Evolutionary conservation across 2,329 filamentous ascomycete species (phyloP), one percentile per base, ranked within the genome.

Genomic region (Hypoxylon sp.): DNA sequence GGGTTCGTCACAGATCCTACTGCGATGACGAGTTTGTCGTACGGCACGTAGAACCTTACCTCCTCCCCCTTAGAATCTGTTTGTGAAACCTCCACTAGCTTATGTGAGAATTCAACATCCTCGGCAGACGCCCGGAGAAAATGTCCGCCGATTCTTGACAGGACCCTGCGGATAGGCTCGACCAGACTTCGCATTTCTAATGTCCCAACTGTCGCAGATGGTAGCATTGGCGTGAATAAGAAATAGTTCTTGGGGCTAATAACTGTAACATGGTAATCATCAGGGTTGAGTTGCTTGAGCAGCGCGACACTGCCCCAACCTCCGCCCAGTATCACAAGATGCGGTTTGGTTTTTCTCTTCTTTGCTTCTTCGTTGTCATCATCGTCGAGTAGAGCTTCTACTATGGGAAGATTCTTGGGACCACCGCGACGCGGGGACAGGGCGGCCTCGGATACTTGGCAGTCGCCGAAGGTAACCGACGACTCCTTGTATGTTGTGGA

Each of bases 231-330:
- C 2, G 94, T 99, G 72, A 99, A 99, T 21, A 99, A 76, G 74
- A 99, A 99, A 75, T 97, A 96, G 66, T 97, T 97, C 25, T 89
- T 89, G 0, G 94, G 93, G 8, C 91, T 96, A 31, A 99, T 88
- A 27, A 99, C 88, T 3, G 93, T 97, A 61, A 99, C 87, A 71
- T 99, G 92, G 69, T 97, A 99, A 63, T 97, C 90, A 8, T 92
- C 90, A 0, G 91, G 87, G 56, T 93, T 89, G 57, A 99, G 74
- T 56, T 90, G 88, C 75, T 99, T 99, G 62, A 99, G 75, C 51
- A 99, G 76, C 3, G 93, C 90, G 54, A 99, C 89, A 64, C 91
- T 91, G 44, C 92, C 94, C 94, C 94, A 99, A 32, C 94, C 94
- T 11, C 92, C 92, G 13, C 94, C 94, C 23, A 99, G 74, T 51